Evolutionary conservation across 177 flowering plant genomes (phyloP).

Genomic region (Telopea speciosissima): DNA sequence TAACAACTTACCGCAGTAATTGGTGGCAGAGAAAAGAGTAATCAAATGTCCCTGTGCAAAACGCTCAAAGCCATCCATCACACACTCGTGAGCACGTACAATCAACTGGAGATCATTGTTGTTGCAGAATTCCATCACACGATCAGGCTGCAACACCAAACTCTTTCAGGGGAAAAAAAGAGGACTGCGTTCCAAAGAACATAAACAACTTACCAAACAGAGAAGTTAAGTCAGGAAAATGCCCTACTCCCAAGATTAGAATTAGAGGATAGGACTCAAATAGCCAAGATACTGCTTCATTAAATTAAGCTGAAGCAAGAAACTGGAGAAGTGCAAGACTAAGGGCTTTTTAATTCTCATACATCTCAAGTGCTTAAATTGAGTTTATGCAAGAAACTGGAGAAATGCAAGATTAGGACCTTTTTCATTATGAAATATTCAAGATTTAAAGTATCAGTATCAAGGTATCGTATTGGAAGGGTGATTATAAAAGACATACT

Average conservation of each 20-base stretch:
- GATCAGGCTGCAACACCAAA: slow-evolving; percentile 36
- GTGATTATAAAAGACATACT: no score
- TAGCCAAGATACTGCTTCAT: neutral
- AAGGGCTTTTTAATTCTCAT: neutral
- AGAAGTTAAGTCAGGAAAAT: neutral
- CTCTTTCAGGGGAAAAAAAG: neutral
- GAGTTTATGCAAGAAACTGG: neutral
- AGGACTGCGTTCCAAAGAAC: neutral
- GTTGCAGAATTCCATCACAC: slow-evolving; percentile 49
- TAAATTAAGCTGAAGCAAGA: neutral
- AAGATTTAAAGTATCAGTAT: no score
- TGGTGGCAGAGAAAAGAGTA: slow-evolving; percentile 50
- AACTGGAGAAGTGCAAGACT: neutral
- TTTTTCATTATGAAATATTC: no score
- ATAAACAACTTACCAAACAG: neutral
- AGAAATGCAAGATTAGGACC: neutral
- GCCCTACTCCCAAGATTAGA: neutral
- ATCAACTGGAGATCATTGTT: slow-evolving; percentile 46
- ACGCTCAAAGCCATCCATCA: slow-evolving; percentile 58
- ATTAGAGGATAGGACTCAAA: neutral
- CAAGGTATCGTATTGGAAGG: no score
- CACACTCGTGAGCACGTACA: slow-evolving; percentile 52
- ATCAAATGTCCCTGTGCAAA: slow-evolving; percentile 53
- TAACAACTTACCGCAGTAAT: slow-evolving; percentile 35
- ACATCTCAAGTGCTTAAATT: neutral